Evolutionary conservation across 768 basidiomycete species (phyloP).

Genomic region (Leccinum arenicola): DNA sequence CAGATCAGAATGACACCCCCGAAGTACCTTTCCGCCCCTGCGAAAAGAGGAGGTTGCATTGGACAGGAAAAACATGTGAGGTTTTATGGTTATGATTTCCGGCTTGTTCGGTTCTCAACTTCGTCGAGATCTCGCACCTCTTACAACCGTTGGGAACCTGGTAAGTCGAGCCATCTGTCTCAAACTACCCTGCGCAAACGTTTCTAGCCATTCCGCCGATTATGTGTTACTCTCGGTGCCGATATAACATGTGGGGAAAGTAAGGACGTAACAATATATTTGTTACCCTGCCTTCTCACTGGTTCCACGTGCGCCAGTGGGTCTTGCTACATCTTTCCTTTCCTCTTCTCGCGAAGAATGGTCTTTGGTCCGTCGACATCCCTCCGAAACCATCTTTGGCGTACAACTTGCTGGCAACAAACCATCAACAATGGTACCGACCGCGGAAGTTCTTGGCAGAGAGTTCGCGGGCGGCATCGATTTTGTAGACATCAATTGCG

Average conservation of each 20-base stretch:
- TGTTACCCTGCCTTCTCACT: not conserved
- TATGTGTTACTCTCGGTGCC: constrained; percentile 83
- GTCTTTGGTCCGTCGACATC: constrained; percentile 88
- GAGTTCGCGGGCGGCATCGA: constrained; percentile 69
- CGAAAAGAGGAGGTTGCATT: constrained; percentile 87
- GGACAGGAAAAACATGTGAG: constrained; percentile 85
- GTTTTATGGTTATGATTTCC: not conserved
- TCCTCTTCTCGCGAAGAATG: constrained; percentile 90
- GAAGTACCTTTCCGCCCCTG: constrained; percentile 68
- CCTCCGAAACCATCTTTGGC: constrained; percentile 84
- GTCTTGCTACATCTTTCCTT: constrained; percentile 87
- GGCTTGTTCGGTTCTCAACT: constrained; percentile 28
- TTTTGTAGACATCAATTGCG: constrained; percentile 94
- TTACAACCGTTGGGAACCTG: constrained; percentile 95
- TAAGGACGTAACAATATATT: constrained; percentile 30
- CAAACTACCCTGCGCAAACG: not conserved
- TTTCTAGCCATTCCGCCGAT: constrained; percentile 81
- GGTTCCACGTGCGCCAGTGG: constrained; percentile 55
- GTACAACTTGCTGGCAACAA: constrained; percentile 92
- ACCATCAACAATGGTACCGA: constrained; percentile 70
- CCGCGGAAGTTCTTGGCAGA: constrained; percentile 76
- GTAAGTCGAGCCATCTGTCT: constrained; percentile 36
- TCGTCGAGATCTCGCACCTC: constrained; percentile 60
- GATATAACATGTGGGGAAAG: constrained; percentile 97
- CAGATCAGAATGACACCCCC: constrained; percentile 49